Evolutionary conservation across 805 yeast species (phyloP).

Genomic region (Wickerhamiella parazyma): DNA sequence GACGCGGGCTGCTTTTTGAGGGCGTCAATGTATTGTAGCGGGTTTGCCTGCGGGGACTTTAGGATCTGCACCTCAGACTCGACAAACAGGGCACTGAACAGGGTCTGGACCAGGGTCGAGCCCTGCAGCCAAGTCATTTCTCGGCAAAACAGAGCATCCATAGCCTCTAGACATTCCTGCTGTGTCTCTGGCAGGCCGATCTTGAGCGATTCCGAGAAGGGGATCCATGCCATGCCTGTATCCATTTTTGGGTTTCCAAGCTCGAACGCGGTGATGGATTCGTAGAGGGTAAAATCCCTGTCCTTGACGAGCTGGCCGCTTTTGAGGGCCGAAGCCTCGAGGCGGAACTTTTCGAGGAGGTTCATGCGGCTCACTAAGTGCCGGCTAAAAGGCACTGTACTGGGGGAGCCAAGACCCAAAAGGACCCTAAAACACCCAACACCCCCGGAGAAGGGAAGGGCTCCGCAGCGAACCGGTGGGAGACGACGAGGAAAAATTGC

Average conservation of each 20-base stretch:
- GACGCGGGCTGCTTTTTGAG: background rate
- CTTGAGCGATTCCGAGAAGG: constrained; percentile 34
- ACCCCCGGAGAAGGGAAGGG: too few relatives aligned
- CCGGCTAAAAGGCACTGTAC: too few relatives aligned
- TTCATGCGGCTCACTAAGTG: constrained; percentile 12
- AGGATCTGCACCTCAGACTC: constrained; percentile 35
- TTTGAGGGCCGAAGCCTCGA: constrained; percentile 22
- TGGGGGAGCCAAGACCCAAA: too few relatives aligned
- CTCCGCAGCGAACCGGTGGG: too few relatives aligned
- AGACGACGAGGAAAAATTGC: too few relatives aligned
- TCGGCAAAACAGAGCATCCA: constrained; percentile 40
- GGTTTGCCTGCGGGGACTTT: background rate
- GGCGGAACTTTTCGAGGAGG: constrained; percentile 19
- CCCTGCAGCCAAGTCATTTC: constrained; percentile 66
- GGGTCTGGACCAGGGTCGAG: constrained; percentile 59
- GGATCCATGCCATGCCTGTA: constrained; percentile 49
- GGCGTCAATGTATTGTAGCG: background rate
- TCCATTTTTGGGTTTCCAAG: constrained; percentile 56
- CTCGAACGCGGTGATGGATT: constrained; percentile 83
- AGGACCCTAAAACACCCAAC: too few relatives aligned
- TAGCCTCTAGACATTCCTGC: constrained; percentile 35
- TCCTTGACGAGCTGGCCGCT: constrained; percentile 47
- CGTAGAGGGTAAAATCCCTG: constrained; percentile 50
- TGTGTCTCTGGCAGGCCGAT: constrained; percentile 24
- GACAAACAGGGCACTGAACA: constrained; percentile 62